Base-by-base conservation (phyloP, 2,329 filamentous ascomycete genomes). In the Trichoderma arundinaceum region DNA sequence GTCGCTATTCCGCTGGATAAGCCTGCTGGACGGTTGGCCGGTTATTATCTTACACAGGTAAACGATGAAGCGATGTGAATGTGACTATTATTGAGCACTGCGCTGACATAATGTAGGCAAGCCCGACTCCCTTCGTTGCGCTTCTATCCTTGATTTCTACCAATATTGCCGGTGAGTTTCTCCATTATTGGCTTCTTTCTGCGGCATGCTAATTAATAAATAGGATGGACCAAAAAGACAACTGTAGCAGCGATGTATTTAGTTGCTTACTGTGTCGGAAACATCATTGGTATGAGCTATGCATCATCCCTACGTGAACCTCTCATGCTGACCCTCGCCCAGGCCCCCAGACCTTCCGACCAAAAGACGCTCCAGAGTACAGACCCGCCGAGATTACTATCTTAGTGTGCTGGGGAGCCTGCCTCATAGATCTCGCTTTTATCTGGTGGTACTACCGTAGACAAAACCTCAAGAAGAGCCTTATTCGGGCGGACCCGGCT, bases 361-460 rank as follows among this genome's bases (percentile, higher is more conserved):
- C 81, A 0, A 76, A 81, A 65, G 85, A 89, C 70, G 83, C 81
- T 1, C 86, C 86, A 0, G 77, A 83, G 43, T 91, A 90, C 69
- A 80, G 86, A 1, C 84, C 87, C 1, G 88, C 86, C 1, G 85
- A 89, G 70, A 86, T 90, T 60, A 85, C 84, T 1, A 87, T 90
- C 63, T 80, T 89, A 12, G 85, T 85, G 7, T 89, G 87, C 72
- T 86, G 80, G 74, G 79, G 77, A 3, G 74, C 86, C 0, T 84
- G 82, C 53, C 69, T 89, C 9, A 64, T 84, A 2, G 82, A 86
- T 65, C 71, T 90, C 65, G 68, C 81, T 0, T 90, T 90, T 70
- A 88, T 91, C 63, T 88, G 86, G 75, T 82, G 80, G 72, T 90
- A 86, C 80, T 90, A 84, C 72, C 77, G 78, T 10, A 74, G 74